Evolutionary conservation across 176 grass and related monocot genomes (phyloP).

Genomic region (Carex cristatella): DNA sequence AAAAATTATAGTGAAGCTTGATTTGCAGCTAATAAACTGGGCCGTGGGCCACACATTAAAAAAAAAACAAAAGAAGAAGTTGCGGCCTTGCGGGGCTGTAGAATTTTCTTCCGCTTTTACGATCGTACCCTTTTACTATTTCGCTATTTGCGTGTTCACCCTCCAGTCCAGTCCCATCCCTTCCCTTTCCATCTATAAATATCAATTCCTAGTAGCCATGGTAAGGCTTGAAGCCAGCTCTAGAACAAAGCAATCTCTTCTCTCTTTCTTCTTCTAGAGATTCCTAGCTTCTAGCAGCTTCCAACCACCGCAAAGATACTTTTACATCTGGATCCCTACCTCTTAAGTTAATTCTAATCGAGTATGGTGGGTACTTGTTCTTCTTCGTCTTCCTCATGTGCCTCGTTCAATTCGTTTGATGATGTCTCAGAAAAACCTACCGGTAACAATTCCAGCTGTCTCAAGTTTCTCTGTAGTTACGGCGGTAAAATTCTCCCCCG

Average conservation of each 20-base stretch:
- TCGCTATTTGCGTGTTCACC: background rate
- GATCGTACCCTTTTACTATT: background rate
- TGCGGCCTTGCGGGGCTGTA: background rate
- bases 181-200: conserved; percentile 8
- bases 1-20: background rate
- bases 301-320: background rate
- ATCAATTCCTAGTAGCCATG: background rate
- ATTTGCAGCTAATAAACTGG: background rate
- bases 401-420: conserved; percentile 19
- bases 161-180: background rate
- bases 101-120: background rate
- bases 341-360: background rate
- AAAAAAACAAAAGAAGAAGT: too few species aligned
- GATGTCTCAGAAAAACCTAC: background rate
- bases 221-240: conserved; percentile 24
- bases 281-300: conserved; percentile 22
- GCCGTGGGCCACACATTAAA: background rate
- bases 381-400: background rate
- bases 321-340: background rate
- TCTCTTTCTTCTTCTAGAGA: background rate
- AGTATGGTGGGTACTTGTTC: conserved; percentile 18
- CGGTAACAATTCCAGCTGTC: background rate
- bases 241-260: conserved; percentile 19
- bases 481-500: conserved; percentile 73
- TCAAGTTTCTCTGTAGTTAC: conserved; percentile 85